A percentile compares a stretch with the other conserved stretches of the same genome.
Evolutionary conservation across 208 protist genomes (phyloP).

Genomic region (Trypanosomatidae sp.): DNA sequence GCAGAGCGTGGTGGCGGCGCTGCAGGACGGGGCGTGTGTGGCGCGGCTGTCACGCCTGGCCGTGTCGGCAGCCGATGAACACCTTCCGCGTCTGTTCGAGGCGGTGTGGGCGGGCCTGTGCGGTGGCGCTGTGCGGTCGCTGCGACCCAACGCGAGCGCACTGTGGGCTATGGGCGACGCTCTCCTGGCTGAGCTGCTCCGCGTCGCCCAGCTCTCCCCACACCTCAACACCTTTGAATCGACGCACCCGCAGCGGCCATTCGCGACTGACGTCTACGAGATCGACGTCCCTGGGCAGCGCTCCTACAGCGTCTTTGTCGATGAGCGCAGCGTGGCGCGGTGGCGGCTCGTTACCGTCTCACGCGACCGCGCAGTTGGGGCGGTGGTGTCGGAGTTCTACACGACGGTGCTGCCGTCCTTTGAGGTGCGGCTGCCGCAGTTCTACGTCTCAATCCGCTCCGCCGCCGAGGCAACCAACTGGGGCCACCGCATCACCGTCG

Average conservation of each 20-base stretch:
- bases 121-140: background rate
- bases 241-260: slow-evolving; percentile 61
- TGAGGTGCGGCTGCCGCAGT: slow-evolving; percentile 43
- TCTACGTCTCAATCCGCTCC: slow-evolving; percentile 72
- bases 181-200: slow-evolving; percentile 35
- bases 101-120: slow-evolving; percentile 23
- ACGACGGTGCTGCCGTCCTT: slow-evolving; percentile 57
- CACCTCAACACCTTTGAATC: slow-evolving; percentile 70
- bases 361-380: slow-evolving; percentile 46
- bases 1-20: slow-evolving; percentile 8
- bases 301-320: slow-evolving; percentile 73
- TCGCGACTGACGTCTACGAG: slow-evolving; percentile 50
- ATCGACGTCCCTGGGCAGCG: slow-evolving; percentile 48
- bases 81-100: slow-evolving; percentile 7
- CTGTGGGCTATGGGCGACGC: slow-evolving; percentile 21
- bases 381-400: slow-evolving; percentile 50
- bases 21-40: slow-evolving; percentile 15
- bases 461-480: slow-evolving; percentile 62
- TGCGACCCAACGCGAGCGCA: slow-evolving; percentile 8
- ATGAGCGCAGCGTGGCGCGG: slow-evolving; percentile 52
- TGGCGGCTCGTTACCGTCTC: slow-evolving; percentile 67
- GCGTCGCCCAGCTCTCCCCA: slow-evolving; percentile 46
- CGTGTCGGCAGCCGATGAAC: slow-evolving; percentile 10
- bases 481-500: slow-evolving; percentile 79
- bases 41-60: slow-evolving; percentile 20